Evolutionary conservation across 257 asterid genomes (phyloP).

Genomic region (Fraxinus quadrangulata): DNA sequence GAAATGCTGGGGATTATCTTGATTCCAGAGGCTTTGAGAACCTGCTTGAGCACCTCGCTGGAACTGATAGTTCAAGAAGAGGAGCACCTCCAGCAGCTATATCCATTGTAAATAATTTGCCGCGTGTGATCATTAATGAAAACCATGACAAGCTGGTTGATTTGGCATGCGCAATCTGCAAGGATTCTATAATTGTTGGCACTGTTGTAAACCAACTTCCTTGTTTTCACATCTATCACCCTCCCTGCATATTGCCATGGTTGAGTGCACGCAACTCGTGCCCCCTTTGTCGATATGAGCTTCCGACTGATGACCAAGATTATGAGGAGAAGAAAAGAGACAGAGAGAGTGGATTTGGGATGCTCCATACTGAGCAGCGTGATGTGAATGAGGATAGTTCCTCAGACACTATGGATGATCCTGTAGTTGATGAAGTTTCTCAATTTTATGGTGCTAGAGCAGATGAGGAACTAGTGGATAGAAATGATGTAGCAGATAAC

Average conservation of each 20-base stretch:
- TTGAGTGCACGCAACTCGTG: slow-evolving; percentile 76
- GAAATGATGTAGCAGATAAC: slow-evolving; percentile 26
- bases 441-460: slow-evolving; percentile 20
- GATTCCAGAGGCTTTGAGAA: slow-evolving; percentile 55
- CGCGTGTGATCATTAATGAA: slow-evolving; percentile 45
- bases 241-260: slow-evolving; percentile 88
- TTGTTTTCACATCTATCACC: slow-evolving; percentile 80
- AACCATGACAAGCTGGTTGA: slow-evolving; percentile 44
- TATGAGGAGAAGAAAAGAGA: slow-evolving; percentile 59
- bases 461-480: slow-evolving; percentile 31
- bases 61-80: slow-evolving; percentile 54
- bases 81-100: slow-evolving; percentile 85
- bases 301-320: slow-evolving; percentile 85
- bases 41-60: slow-evolving; percentile 63
- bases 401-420: slow-evolving; percentile 33
- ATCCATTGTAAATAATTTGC: slow-evolving; percentile 57
- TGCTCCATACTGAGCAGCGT: slow-evolving; percentile 32
- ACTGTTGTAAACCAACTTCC: slow-evolving; percentile 72
- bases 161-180: slow-evolving; percentile 84
- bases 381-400: slow-evolving; percentile 39
- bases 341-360: slow-evolving; percentile 23
- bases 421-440: slow-evolving; percentile 35
- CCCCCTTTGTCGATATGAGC: slow-evolving; percentile 92
- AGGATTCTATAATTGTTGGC: slow-evolving; percentile 64
- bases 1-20: slow-evolving; percentile 47